Evolutionary conservation across 1,284 basidiomycete species (phyloP).

Genomic region (Papiliotrema flavescens): DNA sequence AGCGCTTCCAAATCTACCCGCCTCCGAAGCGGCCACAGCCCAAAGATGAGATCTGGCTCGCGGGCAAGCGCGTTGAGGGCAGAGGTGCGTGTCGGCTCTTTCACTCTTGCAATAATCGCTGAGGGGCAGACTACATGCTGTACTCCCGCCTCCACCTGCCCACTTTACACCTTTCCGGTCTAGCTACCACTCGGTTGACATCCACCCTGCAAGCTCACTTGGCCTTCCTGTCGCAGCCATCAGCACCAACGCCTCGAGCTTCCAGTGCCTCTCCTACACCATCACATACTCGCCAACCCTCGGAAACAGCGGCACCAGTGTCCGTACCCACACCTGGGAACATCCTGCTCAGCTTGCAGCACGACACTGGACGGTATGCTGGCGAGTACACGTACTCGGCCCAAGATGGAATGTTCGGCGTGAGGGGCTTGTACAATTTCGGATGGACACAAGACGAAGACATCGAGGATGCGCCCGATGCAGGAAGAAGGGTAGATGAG

Average conservation of each 20-base stretch:
- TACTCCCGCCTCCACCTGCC: slow-evolving; percentile 92
- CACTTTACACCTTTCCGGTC: slow-evolving; percentile 77
- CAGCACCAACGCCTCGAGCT: slow-evolving; percentile 25
- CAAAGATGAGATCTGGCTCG: slow-evolving; percentile 73
- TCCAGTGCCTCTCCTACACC: slow-evolving; percentile 21
- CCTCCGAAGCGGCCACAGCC: slow-evolving; percentile 69
- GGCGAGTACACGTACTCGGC: slow-evolving; percentile 93
- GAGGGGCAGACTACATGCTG: slow-evolving; percentile 56
- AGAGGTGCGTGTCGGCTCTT: slow-evolving; percentile 57
- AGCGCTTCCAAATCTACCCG: slow-evolving; percentile 75
- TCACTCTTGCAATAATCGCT: not conserved
- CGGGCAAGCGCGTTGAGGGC: slow-evolving; percentile 69
- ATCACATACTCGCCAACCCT: slow-evolving; percentile 57
- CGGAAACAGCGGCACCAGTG: slow-evolving; percentile 55
- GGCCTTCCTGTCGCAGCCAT: slow-evolving; percentile 43
- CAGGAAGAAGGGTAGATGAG: slow-evolving; percentile 69
- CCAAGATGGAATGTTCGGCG: slow-evolving; percentile 87
- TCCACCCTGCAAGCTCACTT: slow-evolving; percentile 50
- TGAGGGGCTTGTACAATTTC: slow-evolving; percentile 90
- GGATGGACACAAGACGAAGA: slow-evolving; percentile 50
- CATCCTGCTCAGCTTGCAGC: slow-evolving; percentile 81
- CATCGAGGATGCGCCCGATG: slow-evolving; percentile 39
- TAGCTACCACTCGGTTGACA: slow-evolving; percentile 74
- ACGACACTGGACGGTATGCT: slow-evolving; percentile 87
- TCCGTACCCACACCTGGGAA: slow-evolving; percentile 57